Base-by-base conservation (phyloP, 805 yeast species). In the Wickerhamiella australiensis region DNA sequence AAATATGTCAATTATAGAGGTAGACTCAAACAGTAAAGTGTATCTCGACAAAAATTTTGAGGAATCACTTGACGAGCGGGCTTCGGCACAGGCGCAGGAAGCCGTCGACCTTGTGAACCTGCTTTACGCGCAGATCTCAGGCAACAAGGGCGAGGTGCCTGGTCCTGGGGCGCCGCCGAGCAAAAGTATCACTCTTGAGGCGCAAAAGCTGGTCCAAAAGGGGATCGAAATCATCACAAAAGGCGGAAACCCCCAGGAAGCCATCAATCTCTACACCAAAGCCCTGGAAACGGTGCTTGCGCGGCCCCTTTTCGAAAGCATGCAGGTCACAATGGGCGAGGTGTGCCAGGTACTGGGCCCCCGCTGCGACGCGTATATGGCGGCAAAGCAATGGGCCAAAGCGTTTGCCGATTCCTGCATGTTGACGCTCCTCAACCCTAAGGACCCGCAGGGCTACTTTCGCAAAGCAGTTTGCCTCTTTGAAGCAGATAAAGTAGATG, bases 241-340 rank as follows among this genome's bases (percentile, higher is more conserved):
- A 22, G 56, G 56, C 5, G 26, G 35, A 8, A 58, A 61, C 47
- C 51, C 53, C 20, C 53, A 51, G 13, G 73, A 69, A 26, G 73
- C 72, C 7, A 56, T 64, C 22, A 59, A 60, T 52, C 50, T 61
- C 50, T 60, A 65, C 47, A 52, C 61, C 15, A 56, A 68, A 36
- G 72, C 74, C 5, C 56, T 69, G 20, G 69, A 65, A 27, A 60
- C 66, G 62, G 71, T 68, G 15, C 55, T 63, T 36, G 59, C 64
- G 36, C 62, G 73, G 41, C 65, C 71, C 8, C 57, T 61, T 17
- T 70, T 70, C 68, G 74, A 69, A 54, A 55, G 68, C 17, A 57
- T 65, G 7, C 57, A 53, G 41, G 53, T 54, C 29, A 56, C 61
- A 29, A 53, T 67, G 23, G 67, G 64, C 27, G 73, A 70, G 52